These are phyloP conservation scores for Wickerhamomyces kurtzmanii DNA, from an alignment of 805 yeast genomes.

Conservation along the genomic window DNA sequence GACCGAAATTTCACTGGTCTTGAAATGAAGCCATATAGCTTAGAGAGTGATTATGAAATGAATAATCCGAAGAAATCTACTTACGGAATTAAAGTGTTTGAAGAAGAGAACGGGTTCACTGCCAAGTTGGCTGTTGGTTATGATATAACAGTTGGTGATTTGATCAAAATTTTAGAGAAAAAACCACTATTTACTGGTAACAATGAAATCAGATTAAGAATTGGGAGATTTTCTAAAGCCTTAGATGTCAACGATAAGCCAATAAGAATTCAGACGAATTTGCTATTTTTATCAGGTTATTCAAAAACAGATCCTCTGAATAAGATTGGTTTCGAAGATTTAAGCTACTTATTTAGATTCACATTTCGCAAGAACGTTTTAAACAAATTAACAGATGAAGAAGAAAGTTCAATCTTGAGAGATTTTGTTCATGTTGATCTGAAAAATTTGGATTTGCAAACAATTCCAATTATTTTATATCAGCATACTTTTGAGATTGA, in stretches of 20 bases:
- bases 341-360: conserved; percentile 75
- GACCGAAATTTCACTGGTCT: conserved; percentile 26
- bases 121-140: conserved; percentile 71
- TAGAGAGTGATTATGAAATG: conserved; percentile 22
- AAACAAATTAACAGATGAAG: conserved; percentile 54
- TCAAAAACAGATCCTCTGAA: conserved; percentile 66
- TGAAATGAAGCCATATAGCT: conserved; percentile 24
- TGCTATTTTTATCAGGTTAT: conserved; percentile 71
- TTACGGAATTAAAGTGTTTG: conserved; percentile 62
- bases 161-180: conserved; percentile 60
- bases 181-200: conserved; percentile 69
- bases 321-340: conserved; percentile 75
- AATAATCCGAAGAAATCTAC: conserved; percentile 21
- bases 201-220: conserved; percentile 63
- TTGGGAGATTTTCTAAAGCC: conserved; percentile 69
- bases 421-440: conserved; percentile 70
- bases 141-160: conserved; percentile 67
- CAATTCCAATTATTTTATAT: conserved; percentile 76
- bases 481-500: conserved; percentile 76
- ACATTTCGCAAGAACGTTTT: conserved; percentile 56
- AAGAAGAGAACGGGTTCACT: conserved; percentile 77
- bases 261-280: conserved; percentile 62
- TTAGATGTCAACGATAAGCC: conserved; percentile 69
- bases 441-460: conserved; percentile 64
- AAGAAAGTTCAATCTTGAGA: conserved; percentile 53